phyloP scores from a whole-genome alignment of 1,139 yeast species.

The Waltiozyma sp. region DNA sequence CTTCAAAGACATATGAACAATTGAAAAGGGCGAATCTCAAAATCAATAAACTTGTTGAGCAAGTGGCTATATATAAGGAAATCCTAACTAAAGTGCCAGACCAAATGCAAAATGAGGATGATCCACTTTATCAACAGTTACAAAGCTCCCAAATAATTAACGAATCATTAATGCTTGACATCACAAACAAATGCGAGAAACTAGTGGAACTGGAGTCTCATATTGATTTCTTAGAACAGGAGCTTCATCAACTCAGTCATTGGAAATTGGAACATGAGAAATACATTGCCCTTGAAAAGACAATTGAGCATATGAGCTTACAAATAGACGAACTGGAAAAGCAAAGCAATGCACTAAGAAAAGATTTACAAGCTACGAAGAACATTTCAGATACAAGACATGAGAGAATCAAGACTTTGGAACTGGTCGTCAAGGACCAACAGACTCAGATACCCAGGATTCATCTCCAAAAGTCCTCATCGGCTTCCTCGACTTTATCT shows the following conservation, averaged over 20 bases:
- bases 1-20: background rate
- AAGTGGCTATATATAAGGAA: slow-evolving; percentile 2
- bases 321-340: slow-evolving; percentile 30
- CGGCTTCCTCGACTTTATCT: too few relatives aligned
- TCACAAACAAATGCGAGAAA: slow-evolving; percentile 29
- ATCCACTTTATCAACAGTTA: slow-evolving; percentile 11
- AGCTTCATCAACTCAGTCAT: slow-evolving; percentile 13
- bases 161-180: slow-evolving; percentile 27
- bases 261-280: background rate
- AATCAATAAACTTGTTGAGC: slow-evolving; percentile 3
- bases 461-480: background rate
- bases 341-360: slow-evolving; percentile 32
- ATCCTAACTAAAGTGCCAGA: slow-evolving; percentile 8
- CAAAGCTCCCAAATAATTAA: slow-evolving; percentile 21
- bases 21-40: slow-evolving; percentile 1
- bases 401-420: slow-evolving; percentile 46
- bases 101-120: background rate
- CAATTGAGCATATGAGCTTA: slow-evolving; percentile 32
- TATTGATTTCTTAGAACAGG: slow-evolving; percentile 23
- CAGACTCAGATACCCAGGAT: slow-evolving; percentile 28
- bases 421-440: slow-evolving; percentile 39
- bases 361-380: slow-evolving; percentile 42
- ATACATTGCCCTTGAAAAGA: slow-evolving; percentile 30
- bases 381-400: slow-evolving; percentile 51
- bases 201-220: slow-evolving; percentile 32